Conservation (phyloP, 1,284 basidiomycete species). For the Ceratobasidium papillatum region DNA sequence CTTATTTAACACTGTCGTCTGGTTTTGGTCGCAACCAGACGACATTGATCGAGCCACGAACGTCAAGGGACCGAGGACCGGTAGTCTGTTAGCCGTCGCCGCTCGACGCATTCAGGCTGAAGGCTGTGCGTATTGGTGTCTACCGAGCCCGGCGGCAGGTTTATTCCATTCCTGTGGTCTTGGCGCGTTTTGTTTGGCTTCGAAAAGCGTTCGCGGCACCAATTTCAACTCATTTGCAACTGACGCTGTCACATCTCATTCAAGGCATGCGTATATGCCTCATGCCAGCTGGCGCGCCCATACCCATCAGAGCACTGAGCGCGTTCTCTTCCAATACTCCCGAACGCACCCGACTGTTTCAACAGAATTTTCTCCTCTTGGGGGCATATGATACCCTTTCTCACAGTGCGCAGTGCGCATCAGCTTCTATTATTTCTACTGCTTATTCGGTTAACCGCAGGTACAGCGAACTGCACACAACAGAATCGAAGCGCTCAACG, state of each 20-base stretch:
- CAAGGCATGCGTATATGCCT: neutral
- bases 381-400: neutral
- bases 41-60: slow-evolving; percentile 3
- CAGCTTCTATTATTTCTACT: neutral
- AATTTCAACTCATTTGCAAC: neutral
- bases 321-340: neutral
- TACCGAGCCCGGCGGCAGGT: neutral
- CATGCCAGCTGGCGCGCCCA: neutral
- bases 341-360: neutral
- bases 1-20: neutral
- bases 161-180: neutral
- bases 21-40: neutral
- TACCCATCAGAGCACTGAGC: neutral
- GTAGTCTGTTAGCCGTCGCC: neutral
- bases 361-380: neutral
- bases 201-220: neutral
- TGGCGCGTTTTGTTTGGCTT: neutral
- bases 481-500: neutral
- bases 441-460: neutral
- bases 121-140: neutral
- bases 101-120: neutral
- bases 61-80: slow-evolving; percentile 5
- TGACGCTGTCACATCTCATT: neutral
- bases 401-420: neutral
- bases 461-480: neutral